Conservation (phyloP, 371 early-diverging fungal genomes). For the Mucor lusitanicus region DNA sequence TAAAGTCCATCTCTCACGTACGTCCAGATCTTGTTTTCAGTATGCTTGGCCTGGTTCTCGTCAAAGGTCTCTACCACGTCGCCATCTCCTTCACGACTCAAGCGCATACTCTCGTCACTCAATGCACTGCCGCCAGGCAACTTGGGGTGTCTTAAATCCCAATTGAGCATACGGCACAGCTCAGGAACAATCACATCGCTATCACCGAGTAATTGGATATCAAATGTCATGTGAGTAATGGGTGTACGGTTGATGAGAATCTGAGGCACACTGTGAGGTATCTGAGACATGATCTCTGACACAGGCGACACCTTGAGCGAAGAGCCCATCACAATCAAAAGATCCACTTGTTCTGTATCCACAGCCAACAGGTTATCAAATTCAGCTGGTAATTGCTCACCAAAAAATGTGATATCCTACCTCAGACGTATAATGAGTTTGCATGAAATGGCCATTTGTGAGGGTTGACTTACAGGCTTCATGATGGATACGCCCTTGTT, state of each 20-base stretch:
- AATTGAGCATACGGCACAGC: constrained; percentile 70
- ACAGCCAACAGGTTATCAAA: constrained; percentile 72
- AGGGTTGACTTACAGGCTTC: constrained; percentile 43
- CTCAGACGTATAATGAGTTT: not conserved
- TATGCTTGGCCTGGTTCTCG: constrained; percentile 9
- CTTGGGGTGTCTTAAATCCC: constrained; percentile 67
- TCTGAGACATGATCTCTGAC: constrained; percentile 81
- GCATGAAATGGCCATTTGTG: not conserved
- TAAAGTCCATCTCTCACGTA: constrained; percentile 42
- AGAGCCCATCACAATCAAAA: constrained; percentile 93
- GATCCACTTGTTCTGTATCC: constrained; percentile 79
- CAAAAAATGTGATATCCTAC: constrained; percentile 94
- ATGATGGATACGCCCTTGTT: constrained; percentile 40
- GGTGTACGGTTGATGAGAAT: constrained; percentile 91
- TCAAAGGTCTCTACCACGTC: constrained; percentile 13
- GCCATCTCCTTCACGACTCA: constrained; percentile 18
- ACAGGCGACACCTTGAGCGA: constrained; percentile 96
- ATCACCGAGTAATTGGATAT: constrained; percentile 87
- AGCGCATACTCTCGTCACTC: constrained; percentile 33
- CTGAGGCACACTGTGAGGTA: constrained; percentile 86
- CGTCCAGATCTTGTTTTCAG: constrained; percentile 27
- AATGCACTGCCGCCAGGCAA: constrained; percentile 55
- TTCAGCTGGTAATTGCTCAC: constrained; percentile 81
- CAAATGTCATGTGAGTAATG: constrained; percentile 83
- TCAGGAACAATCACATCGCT: constrained; percentile 85